Evolutionary conservation across 108 stramenopile species (phyloP), one percentile per base, ranked within the genome.

Genomic region (Seminavis robusta): DNA sequence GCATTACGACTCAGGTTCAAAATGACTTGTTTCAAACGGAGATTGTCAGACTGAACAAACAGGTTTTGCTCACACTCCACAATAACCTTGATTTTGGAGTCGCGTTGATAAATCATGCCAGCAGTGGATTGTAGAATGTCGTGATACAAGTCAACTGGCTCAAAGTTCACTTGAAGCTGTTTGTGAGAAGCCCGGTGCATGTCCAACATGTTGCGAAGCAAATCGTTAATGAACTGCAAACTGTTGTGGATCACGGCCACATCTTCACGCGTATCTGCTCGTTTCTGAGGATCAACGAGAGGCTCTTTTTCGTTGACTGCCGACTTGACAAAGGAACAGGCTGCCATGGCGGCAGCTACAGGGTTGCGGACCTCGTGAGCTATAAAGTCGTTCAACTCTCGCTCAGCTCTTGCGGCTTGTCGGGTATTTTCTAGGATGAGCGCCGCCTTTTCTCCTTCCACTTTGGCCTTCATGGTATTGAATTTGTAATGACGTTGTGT

Each of bases 301-400:
- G 46, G 46, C 25, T 47, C n/a, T 3, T 15, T 29, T 16, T 46
- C 13, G 15, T 4, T 28, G 29, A 44, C 27, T 17, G 7, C 19
- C 5, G 9, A 5, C 21, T 4, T 4, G 5, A 57, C 29, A 15
- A 34, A 44, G 44, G 11, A 40, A 10, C 19, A 40, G 17, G 56
- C 65, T 31, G 46, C 19, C 27, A 57, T 33, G 20, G 66, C 59
- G 9, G 59, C 46, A 4, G 59, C 33, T 1, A 67, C 39, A 13
- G 66, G 66, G 34, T 67, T 67, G 6, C 66, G 41, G 13, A 67
- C 66, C 33, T 67, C 66, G 36, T 67, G 66, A 8, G 64, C 63
- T 26, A 67, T 38, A 26, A 40, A 67, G 10, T 67, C 66, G 36
- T 67, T 67, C 51, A 62, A 36, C 19, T 62, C 25, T 2, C 59